Base-by-base conservation (phyloP, 225 moss, liverwort and hornwort species). In the Bryoerythrophyllum caledonicum region DNA sequence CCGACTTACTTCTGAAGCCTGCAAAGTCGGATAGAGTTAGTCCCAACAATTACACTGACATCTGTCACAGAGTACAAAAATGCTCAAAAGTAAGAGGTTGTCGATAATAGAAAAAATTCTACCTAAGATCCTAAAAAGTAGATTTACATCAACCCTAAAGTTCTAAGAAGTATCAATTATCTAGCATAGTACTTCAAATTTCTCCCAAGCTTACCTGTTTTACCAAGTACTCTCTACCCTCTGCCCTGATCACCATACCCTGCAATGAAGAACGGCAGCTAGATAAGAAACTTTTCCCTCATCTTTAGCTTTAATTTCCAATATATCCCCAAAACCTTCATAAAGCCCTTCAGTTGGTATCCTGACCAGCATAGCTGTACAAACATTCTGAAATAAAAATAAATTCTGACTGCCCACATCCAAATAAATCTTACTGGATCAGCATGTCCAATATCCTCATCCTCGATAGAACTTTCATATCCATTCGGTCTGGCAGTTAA, bases 1-100 rank as follows among this genome's bases (percentile, higher is more conserved):
- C 76, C 92, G 85, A 58, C 86, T 83, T n/a, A 90, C 83, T 78
- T 93, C 92, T 78, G 84, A 78, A 64, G 85, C 85, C 92, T 92
- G 86, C 9, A 65, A 65, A 40, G 53, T 35, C 1, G 1, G n/a
- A 41, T 27, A 16, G 23, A 61, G 28, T 32, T 32, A 49, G 49
- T 49, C 49, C 72, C 72, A 40, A 26, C 64, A 74, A 19, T 38
- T 37, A 19, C 19, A 10, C 74, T 40, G 26, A 24, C 51, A 37
- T 74, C 53, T 25, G 38, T 24, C 74, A 74, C 25, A 64, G 54
- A 53, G 40, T 40, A 40, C 54, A 48, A 13, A 25, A 27, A 38
- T 53, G 40, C 19, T 21, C 53, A 54, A 54, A 37, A 40, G 26
- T 13, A 64, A 64, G 40, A 15, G 8, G 27, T 41, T 53, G 7